A percentile compares a stretch with the other conserved stretches of the same genome.
Evolutionary conservation across 441 rosid genomes (phyloP).

Genomic region (Gossypium trilobum): DNA sequence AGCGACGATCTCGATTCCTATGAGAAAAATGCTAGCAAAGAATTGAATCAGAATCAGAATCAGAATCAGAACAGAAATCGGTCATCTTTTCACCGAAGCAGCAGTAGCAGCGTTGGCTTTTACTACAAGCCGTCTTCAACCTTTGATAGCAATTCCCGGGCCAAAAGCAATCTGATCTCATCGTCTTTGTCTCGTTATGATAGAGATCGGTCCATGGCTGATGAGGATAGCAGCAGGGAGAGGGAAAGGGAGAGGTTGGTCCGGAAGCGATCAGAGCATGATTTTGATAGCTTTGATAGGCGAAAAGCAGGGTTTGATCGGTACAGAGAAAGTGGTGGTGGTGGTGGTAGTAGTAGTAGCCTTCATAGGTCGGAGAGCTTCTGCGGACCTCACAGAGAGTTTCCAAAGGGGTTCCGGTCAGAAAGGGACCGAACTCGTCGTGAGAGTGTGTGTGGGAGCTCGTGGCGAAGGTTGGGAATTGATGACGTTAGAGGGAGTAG

Average conservation of each 20-base stretch:
- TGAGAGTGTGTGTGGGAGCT: constrained; percentile 59
- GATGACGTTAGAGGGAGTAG: constrained; percentile 31
- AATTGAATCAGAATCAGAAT: constrained; percentile 28
- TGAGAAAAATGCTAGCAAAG: constrained; percentile 43
- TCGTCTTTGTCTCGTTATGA: constrained; percentile 49
- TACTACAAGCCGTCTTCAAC: constrained; percentile 42
- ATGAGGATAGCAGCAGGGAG: constrained; percentile 31
- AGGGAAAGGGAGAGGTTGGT: constrained; percentile 29
- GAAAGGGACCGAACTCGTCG: constrained; percentile 77
- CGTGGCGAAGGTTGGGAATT: constrained; percentile 68
- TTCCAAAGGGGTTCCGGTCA: constrained; percentile 81
- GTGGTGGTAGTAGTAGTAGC: constrained; percentile 31
- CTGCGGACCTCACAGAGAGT: constrained; percentile 60
- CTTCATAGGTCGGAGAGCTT: constrained; percentile 70
- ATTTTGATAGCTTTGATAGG: constrained; percentile 54
- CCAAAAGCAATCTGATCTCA: constrained; percentile 41
- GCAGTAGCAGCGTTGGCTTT: constrained; percentile 25
- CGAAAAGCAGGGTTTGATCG: constrained; percentile 42
- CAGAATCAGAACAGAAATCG: constrained; percentile 39
- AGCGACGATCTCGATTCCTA: constrained; percentile 69
- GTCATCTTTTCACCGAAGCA: constrained; percentile 39
- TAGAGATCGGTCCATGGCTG: constrained; percentile 51
- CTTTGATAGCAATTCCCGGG: constrained; percentile 30
- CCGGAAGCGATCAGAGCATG: constrained; percentile 59
- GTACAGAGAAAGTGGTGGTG: constrained; percentile 32